A percentile compares a stretch with the other conserved stretches of the same genome.
Evolutionary conservation across 306 rosid species (phyloP).

Genomic region (Gleditsia sinensis): DNA sequence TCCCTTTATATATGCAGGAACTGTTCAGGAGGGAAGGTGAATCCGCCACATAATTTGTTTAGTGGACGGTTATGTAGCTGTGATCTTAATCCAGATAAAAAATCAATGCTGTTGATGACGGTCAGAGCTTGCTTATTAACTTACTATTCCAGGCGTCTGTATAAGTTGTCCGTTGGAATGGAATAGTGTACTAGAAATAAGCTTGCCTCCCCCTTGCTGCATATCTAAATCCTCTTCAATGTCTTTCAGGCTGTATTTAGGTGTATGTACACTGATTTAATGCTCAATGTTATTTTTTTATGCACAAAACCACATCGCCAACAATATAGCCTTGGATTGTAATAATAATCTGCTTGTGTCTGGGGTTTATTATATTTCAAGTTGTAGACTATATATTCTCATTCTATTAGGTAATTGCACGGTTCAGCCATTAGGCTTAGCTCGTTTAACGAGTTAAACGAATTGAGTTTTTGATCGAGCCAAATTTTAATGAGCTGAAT

Average conservation of each 20-base stretch:
- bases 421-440: background rate
- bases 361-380: background rate
- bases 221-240: background rate
- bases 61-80: constrained; percentile 23
- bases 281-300: background rate
- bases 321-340: constrained; percentile 15
- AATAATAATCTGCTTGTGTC: constrained; percentile 13
- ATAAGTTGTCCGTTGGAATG: constrained; percentile 28
- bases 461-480: background rate
- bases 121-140: background rate
- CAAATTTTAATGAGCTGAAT: no score
- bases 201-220: background rate
- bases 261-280: constrained; percentile 23
- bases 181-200: constrained; percentile 21
- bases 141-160: constrained; percentile 32
- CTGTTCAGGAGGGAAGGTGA: constrained; percentile 48
- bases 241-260: constrained; percentile 9
- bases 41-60: constrained; percentile 30
- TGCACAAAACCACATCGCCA: constrained; percentile 25
- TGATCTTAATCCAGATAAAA: constrained; percentile 17
- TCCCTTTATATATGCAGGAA: constrained; percentile 37
- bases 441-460: background rate
- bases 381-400: background rate
- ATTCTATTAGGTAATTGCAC: background rate
- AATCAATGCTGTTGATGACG: background rate